These are phyloP conservation scores for Exsudoporus frostii DNA, from an alignment of 768 basidiomycete genomes.

Conservation along the genomic window DNA sequence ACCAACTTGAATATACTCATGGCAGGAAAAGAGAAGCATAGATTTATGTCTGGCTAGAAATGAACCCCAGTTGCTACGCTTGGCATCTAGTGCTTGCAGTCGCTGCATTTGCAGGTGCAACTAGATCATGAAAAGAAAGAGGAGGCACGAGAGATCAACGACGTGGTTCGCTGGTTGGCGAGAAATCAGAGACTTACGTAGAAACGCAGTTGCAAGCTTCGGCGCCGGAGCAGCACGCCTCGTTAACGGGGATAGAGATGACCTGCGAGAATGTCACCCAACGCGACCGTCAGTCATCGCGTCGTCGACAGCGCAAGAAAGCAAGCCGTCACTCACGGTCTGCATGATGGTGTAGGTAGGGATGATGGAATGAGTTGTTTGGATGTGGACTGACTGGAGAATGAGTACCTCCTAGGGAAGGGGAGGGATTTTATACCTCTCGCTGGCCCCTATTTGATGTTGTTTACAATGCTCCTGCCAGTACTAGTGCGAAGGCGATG, in stretches of 20 bases:
- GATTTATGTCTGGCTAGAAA: no score
- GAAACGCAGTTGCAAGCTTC: slow-evolving; percentile 4
- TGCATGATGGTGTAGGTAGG: slow-evolving; percentile 12
- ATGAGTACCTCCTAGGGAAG: not conserved
- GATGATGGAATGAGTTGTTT: slow-evolving; percentile 1
- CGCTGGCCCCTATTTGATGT: not conserved
- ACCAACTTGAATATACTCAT: not conserved
- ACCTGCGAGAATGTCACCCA: not conserved
- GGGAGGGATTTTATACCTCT: slow-evolving; percentile 1
- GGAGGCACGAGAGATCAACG: not conserved
- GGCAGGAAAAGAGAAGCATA: no score
- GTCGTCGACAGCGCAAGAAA: not conserved
- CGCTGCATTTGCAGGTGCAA: slow-evolving; percentile 13
- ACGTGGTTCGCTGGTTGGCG: not conserved
- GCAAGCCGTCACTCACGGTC: slow-evolving; percentile 10
- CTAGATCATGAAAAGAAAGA: not conserved
- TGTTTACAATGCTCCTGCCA: not conserved
- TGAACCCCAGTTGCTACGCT: not conserved
- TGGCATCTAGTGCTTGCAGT: slow-evolving; percentile 11
- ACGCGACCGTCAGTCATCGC: not conserved
- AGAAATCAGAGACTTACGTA: not conserved
- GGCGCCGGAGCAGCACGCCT: slow-evolving; percentile 12
- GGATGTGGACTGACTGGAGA: not conserved
- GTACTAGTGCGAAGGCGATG: not conserved
- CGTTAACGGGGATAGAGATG: slow-evolving; percentile 4